Conservation (phyloP, 73 alveolate genomes). For the Paramecium sexaurelia region DNA sequence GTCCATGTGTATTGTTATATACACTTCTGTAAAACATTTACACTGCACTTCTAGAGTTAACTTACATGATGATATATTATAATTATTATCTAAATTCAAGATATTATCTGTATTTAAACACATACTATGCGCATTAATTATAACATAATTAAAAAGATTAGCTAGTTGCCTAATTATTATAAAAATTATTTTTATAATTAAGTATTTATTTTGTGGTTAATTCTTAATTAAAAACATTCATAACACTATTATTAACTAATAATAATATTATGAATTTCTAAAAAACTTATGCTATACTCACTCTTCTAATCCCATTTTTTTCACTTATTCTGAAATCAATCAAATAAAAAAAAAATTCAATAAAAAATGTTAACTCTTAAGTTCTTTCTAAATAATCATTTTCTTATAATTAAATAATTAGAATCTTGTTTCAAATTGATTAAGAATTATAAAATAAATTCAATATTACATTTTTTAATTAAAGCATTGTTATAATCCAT, state of each 20-base stretch:
- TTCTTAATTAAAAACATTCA: neutral
- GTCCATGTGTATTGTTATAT: conserved; percentile 1
- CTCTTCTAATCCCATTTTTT: too few species aligned
- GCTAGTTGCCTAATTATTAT: neutral
- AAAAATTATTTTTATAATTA: neutral
- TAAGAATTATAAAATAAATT: too few species aligned
- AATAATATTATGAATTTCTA: neutral
- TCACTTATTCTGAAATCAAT: too few species aligned
- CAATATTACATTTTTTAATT: neutral
- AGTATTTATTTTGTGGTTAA: neutral
- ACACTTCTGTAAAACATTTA: conserved; percentile 21
- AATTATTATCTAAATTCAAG: neutral
- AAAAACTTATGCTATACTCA: too few species aligned
- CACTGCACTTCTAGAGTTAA: conserved; percentile 8
- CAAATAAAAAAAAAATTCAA: too few species aligned
- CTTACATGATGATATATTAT: conserved; percentile 21
- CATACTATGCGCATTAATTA: neutral
- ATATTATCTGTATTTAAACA: neutral
- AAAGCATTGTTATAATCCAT: neutral
- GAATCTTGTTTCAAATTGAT: too few species aligned
- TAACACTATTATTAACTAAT: neutral
- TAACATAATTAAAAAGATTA: neutral
- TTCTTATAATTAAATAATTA: too few species aligned
- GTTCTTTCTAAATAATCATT: too few species aligned
- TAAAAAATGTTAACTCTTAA: too few species aligned